Base-by-base conservation (phyloP, 2,329 filamentous ascomycete species). In the Aureobasidium sp. region DNA sequence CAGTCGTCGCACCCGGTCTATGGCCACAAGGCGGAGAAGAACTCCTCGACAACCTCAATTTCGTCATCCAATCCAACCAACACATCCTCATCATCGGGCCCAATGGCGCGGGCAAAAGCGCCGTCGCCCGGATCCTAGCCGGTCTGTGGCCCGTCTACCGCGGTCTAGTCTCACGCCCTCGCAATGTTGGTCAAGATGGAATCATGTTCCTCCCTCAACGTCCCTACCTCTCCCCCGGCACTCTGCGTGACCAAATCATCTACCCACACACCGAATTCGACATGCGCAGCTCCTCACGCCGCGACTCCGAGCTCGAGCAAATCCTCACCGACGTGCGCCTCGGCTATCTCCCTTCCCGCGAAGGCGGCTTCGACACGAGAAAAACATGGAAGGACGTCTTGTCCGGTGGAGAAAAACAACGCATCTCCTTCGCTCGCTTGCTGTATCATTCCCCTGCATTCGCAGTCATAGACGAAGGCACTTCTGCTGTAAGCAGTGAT, bases 361-460 rank as follows among this genome's bases (percentile, higher is more conserved):
- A 99, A 78, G 94, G 94, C 40, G 94, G 94, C 15, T 97, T 91
- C 91, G 90, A 99, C 70, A 94, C 90, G 4, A 84, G 90, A 60
- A 97, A 99, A 74, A 92, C 96, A 71, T 99, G 94, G 94, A 96
- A 97, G 75, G 93, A 97, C 67, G 90, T 99, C 4, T 80, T 99
- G n/a, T 93, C 88, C 65, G 94, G 94, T 40, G 94, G 94, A 13
- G 94, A 99, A 79, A 99, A 99, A 77, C 94, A 99, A 76, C 81
- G 94, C 23, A 90, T 99, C 83, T 90, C 85, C 0, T 90, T 99
- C 68, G 93, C 95, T 4, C 80, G 94, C 46, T 73, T 99, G 53
- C 78, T 97, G 42, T 99, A 99, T 70, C 94, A 99, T 70, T 93
- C 97, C 75, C 94, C 94, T 17, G 81, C 88, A 62, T 99, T 95